Conservation (phyloP, 1,139 yeast genomes). For the Lodderomyces beijingensis region DNA sequence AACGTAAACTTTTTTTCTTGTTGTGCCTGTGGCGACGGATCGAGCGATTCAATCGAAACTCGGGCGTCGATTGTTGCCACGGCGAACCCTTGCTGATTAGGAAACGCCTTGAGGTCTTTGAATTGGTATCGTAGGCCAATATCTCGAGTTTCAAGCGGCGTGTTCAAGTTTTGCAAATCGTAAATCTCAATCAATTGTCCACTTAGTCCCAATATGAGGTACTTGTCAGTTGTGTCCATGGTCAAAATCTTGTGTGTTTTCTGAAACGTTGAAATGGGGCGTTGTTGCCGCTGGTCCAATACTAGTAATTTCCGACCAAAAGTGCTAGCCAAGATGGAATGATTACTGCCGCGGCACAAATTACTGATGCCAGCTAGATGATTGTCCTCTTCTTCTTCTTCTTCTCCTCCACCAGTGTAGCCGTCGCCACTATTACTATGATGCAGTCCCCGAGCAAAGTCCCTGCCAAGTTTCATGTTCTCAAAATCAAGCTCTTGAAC, state of each 20-base stretch:
- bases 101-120: constrained; percentile 54
- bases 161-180: constrained; percentile 45
- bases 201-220: constrained; percentile 55
- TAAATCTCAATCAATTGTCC: constrained; percentile 53
- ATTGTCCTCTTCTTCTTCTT: constrained; percentile 14
- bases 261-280: constrained; percentile 10
- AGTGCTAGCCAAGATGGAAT: constrained; percentile 37
- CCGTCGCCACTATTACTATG: too few relatives aligned
- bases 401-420: too few relatives aligned
- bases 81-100: constrained; percentile 60
- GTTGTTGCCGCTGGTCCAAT: constrained; percentile 24
- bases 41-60: constrained; percentile 73
- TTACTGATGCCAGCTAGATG: constrained; percentile 25
- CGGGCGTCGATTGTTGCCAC: constrained; percentile 85
- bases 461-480: constrained; percentile 24
- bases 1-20: constrained; percentile 62
- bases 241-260: constrained; percentile 51
- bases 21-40: constrained; percentile 45
- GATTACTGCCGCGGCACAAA: constrained; percentile 25
- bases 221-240: constrained; percentile 52
- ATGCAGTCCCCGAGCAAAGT: too few relatives aligned
- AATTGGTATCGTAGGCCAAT: constrained; percentile 75
- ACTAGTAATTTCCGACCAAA: constrained; percentile 49
- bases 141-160: constrained; percentile 53
- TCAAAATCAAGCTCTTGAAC: constrained; percentile 41